Evolutionary conservation across 306 rosid species (phyloP).

Genomic region (Lathyrus oleraceus): DNA sequence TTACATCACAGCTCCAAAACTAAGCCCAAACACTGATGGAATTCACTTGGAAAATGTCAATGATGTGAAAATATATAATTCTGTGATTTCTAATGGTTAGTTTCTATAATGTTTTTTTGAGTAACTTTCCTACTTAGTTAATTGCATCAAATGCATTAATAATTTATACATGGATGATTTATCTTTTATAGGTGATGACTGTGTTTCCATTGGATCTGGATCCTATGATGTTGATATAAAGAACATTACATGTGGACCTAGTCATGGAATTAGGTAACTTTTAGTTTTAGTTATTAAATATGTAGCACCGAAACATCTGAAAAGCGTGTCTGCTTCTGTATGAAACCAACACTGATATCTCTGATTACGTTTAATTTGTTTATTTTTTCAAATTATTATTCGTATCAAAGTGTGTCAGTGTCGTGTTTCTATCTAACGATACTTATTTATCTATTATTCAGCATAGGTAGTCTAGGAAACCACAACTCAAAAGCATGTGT

Average conservation of each 20-base stretch:
- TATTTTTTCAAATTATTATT: too few species aligned
- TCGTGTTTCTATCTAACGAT: background rate
- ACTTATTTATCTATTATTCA: slow-evolving; percentile 20
- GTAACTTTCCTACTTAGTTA: slow-evolving; percentile 1
- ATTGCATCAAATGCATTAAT: slow-evolving; percentile 14
- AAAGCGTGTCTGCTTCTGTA: too few species aligned
- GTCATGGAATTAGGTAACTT: slow-evolving; percentile 89
- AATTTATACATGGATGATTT: slow-evolving; percentile 11
- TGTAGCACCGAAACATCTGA: too few species aligned
- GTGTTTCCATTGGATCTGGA: slow-evolving; percentile 91
- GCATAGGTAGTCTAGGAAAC: slow-evolving; percentile 91
- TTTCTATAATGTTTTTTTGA: background rate
- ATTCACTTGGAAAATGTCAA: slow-evolving; percentile 85
- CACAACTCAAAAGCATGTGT: slow-evolving; percentile 84
- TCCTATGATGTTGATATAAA: slow-evolving; percentile 71
- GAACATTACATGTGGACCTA: slow-evolving; percentile 89
- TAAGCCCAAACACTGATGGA: slow-evolving; percentile 94
- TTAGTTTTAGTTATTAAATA: background rate
- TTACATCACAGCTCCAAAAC: slow-evolving; percentile 67
- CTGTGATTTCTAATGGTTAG: slow-evolving; percentile 80
- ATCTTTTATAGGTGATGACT: slow-evolving; percentile 76
- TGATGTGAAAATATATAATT: slow-evolving; percentile 70
- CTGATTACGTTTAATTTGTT: too few species aligned
- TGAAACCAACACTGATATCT: too few species aligned
- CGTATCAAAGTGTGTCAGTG: too few species aligned